Conservation (phyloP, 2,329 filamentous ascomycete genomes). For the Oidium heveae region DNA sequence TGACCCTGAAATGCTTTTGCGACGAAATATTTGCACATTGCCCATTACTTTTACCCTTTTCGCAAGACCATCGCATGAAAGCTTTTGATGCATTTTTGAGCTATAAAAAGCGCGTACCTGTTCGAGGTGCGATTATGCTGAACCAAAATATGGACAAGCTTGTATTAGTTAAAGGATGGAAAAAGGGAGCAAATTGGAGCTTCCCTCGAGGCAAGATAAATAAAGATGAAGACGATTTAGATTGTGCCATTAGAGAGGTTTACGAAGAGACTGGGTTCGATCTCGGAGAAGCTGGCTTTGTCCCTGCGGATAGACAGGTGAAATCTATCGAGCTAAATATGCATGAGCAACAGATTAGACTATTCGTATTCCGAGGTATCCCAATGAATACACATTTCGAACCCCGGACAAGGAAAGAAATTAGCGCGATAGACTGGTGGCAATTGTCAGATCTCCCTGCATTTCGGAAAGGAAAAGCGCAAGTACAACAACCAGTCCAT, state of each 20-base stretch:
- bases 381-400: slow-evolving; percentile 73
- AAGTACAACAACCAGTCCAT: slow-evolving; percentile 31
- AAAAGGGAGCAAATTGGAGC: slow-evolving; percentile 88
- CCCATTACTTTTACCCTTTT: slow-evolving; percentile 61
- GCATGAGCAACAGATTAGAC: slow-evolving; percentile 72
- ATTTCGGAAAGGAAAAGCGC: slow-evolving; percentile 35
- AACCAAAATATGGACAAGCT: slow-evolving; percentile 88
- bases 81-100: slow-evolving; percentile 81
- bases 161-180: slow-evolving; percentile 90
- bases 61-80: slow-evolving; percentile 47
- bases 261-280: slow-evolving; percentile 93
- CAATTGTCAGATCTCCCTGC: slow-evolving; percentile 69
- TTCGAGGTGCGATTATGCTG: slow-evolving; percentile 78
- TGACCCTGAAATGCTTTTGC: slow-evolving; percentile 67
- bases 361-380: slow-evolving; percentile 79
- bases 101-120: slow-evolving; percentile 87
- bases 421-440: slow-evolving; percentile 93
- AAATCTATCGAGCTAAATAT: slow-evolving; percentile 78
- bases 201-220: slow-evolving; percentile 96
- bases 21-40: slow-evolving; percentile 85
- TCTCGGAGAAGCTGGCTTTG: slow-evolving; percentile 46
- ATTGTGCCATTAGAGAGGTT: slow-evolving; percentile 82
- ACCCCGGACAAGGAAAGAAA: slow-evolving; percentile 83
- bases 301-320: slow-evolving; percentile 43
- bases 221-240: slow-evolving; percentile 81